Conservation (phyloP, 495 filamentous ascomycete genomes). For the Viridothelium virens region DNA sequence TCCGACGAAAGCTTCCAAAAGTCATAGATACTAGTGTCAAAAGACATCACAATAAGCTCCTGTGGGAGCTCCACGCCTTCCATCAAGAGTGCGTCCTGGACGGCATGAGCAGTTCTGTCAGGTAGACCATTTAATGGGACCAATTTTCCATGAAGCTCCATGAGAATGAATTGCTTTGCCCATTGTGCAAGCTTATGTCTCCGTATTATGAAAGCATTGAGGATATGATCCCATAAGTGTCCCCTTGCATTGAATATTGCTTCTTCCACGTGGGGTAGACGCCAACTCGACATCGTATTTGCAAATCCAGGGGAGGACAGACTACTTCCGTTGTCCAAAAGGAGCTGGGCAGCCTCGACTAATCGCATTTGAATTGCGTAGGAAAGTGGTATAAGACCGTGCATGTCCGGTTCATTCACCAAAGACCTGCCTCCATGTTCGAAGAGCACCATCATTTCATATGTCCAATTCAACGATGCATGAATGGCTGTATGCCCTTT, state of each 20-base stretch:
- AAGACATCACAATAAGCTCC: background rate
- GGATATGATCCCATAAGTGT: background rate
- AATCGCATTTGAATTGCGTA: conserved; percentile 2
- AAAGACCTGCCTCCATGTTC: background rate
- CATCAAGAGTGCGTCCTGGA: background rate
- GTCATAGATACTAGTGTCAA: background rate
- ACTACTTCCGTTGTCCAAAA: conserved; percentile 3
- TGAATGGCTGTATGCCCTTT: conserved; percentile 4
- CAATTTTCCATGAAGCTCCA: background rate
- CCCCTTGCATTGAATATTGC: background rate
- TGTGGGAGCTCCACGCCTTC: background rate
- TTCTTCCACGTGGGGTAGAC: background rate
- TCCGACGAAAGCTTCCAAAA: background rate
- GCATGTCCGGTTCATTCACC: conserved; percentile 6
- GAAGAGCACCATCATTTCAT: conserved; percentile 1
- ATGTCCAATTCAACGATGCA: conserved; percentile 2
- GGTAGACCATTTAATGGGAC: background rate
- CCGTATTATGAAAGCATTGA: background rate
- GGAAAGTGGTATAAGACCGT: background rate
- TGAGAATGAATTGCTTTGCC: background rate
- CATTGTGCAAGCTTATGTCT: background rate
- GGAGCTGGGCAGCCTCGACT: conserved; percentile 1
- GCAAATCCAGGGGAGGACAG: background rate
- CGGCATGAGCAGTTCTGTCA: conserved; percentile 4
- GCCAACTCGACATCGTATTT: background rate